Evolutionary conservation across 1,139 yeast genomes (phyloP).

Genomic region (Yueomyces sp.): DNA sequence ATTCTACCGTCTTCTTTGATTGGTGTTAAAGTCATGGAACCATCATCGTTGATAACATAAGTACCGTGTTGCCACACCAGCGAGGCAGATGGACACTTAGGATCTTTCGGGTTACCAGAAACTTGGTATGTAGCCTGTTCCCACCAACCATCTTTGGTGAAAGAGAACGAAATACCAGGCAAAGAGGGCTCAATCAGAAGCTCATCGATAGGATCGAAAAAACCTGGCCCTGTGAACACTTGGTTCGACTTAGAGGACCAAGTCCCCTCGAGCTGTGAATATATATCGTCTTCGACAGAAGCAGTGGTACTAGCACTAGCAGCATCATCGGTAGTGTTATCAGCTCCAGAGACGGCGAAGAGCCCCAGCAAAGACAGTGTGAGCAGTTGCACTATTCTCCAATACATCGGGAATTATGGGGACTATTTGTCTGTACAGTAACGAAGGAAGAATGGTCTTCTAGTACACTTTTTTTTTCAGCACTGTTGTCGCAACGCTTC

Average conservation of each 20-base stretch:
- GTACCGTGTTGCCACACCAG: conserved; percentile 83
- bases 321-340: background rate
- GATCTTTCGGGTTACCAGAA: conserved; percentile 56
- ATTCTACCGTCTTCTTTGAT: conserved; percentile 88
- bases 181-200: conserved; percentile 86
- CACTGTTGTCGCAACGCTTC: too few relatives aligned
- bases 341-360: background rate
- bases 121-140: conserved; percentile 86
- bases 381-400: too few relatives aligned
- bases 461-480: too few relatives aligned
- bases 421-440: too few relatives aligned
- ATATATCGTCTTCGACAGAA: background rate
- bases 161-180: conserved; percentile 88
- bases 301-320: background rate
- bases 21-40: conserved; percentile 60
- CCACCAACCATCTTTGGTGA: conserved; percentile 80
- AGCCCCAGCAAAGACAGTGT: too few relatives aligned
- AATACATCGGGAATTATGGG: too few relatives aligned
- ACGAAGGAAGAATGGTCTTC: too few relatives aligned
- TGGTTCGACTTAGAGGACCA: conserved; percentile 92
- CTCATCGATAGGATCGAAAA: conserved; percentile 92
- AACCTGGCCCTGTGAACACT: conserved; percentile 94
- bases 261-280: conserved; percentile 44
- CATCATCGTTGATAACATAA: conserved; percentile 50
- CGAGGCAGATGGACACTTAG: conserved; percentile 73